These are phyloP conservation scores for Phlyctochytrium arcticum DNA, from an alignment of 192 early-diverging fungal genomes.

Conservation along the genomic window DNA sequence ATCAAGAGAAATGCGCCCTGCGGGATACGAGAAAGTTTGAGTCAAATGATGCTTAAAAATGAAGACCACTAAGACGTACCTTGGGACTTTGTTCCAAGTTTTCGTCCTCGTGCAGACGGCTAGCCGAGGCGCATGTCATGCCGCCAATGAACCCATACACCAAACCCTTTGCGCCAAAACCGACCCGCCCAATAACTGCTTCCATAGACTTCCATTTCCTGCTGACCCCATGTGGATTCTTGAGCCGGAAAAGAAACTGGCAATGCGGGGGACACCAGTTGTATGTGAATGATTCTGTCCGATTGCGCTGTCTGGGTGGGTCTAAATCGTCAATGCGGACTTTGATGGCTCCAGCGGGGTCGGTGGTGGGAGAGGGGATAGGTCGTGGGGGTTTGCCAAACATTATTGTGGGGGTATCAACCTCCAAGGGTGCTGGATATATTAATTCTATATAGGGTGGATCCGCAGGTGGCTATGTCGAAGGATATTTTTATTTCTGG, in stretches of 20 bases:
- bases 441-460: too few relatives aligned
- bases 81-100: constrained; percentile 20
- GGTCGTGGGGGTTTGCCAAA: too few relatives aligned
- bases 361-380: too few relatives aligned
- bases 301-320: too few relatives aligned
- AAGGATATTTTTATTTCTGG: too few relatives aligned
- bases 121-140: constrained; percentile 34
- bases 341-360: too few relatives aligned
- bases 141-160: constrained; percentile 49
- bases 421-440: too few relatives aligned
- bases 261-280: constrained; percentile 1
- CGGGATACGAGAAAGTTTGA: not conserved
- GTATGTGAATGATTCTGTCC: too few relatives aligned
- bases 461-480: too few relatives aligned
- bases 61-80: not conserved
- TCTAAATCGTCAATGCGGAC: too few relatives aligned
- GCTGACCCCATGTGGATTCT: constrained; percentile 4
- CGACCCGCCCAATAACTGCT: constrained; percentile 35
- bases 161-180: constrained; percentile 49
- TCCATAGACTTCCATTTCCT: constrained; percentile 1
- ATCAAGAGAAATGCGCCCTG: constrained; percentile 45
- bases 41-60: not conserved
- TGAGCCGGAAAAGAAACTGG: constrained; percentile 1
- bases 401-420: too few relatives aligned
- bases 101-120: constrained; percentile 23